Base-by-base conservation (phyloP, 495 filamentous ascomycete species). In the Lasiosphaeria miniovina region DNA sequence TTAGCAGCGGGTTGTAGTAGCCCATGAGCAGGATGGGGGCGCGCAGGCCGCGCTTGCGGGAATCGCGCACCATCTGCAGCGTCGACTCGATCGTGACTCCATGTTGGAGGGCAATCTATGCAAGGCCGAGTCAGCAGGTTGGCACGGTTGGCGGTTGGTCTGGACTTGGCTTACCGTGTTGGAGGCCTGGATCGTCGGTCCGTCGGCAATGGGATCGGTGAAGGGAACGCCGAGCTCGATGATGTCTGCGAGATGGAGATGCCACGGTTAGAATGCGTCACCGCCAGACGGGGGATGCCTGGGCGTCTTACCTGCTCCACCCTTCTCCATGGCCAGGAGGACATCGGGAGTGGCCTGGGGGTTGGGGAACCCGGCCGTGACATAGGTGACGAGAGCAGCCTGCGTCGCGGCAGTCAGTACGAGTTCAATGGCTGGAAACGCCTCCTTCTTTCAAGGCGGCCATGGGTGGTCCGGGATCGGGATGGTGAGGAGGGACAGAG, bases 201-300 rank as follows among this genome's bases (percentile, higher is more conserved):
- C 93, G 74, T 97, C 93, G 57, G 92, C 93, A 75, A 96, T 97
- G 24, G 94, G 94, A 68, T 99, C 94, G 54, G 95, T 97, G 82
- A 99, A 99, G 49, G 95, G 95, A 45, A 96, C 80, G 49, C 92
- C 91, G 56, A 93, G 82, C 71, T 93, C 90, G 59, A 93, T 90
- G 59, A 93, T 73, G 71, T 93, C 90, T 89, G 61, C 6, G 6
- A 32, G 51, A 8, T 31, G 36, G 40, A 52, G 54, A 54, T 55
- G 49, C 36, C 60, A 46, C 9, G 24, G 31, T 36, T 12, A 38
- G 17, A 43, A n/a, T 36, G 54, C 56, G 31, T 12, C n/a, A 49
- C 11, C 15, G 40, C 15, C 8, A 15, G 34, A 15, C 5, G 40
- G 2, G 43, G 10, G 45, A 0, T 33, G 17, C 1, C n/a, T 1